phyloP scores from a whole-genome alignment of 768 basidiomycete species.

The Exidia glandulosa region DNA sequence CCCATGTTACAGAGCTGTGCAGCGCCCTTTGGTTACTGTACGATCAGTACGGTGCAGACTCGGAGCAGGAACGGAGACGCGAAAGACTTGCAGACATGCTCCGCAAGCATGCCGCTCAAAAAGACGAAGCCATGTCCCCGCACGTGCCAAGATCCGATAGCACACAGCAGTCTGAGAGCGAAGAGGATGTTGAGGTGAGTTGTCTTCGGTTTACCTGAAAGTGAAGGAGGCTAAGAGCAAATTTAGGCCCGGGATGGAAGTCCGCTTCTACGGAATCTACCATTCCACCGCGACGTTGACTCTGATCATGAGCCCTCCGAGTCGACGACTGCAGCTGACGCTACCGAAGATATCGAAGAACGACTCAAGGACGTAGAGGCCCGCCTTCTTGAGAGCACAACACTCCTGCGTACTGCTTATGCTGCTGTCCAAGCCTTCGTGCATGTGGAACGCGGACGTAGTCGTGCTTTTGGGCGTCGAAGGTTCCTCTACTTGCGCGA shows the following conservation, averaged over 20 bases:
- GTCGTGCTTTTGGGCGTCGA: not conserved
- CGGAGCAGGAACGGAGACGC: no score
- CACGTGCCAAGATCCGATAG: no score
- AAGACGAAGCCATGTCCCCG: no score
- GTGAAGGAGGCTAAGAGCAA: no score
- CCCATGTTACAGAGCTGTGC: not conserved
- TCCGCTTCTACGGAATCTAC: constrained; percentile 12
- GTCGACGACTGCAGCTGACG: constrained; percentile 5
- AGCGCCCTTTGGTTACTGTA: constrained; percentile 10
- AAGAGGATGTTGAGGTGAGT: no score
- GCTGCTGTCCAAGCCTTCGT: not conserved
- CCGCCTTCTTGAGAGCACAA: not conserved
- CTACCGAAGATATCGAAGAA: constrained; percentile 10
- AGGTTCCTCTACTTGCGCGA: not conserved
- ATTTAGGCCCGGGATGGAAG: no score
- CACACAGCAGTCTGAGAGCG: no score
- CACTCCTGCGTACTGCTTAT: not conserved
- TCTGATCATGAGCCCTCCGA: not conserved
- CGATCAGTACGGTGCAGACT: no score
- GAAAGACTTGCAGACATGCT: no score
- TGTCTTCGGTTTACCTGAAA: no score
- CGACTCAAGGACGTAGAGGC: not conserved
- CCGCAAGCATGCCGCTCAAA: no score
- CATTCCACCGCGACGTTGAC: constrained; percentile 5
- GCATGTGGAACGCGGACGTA: not conserved